phyloP scores from a whole-genome alignment of 345 rosid species.

The Conringia planisiliqua region DNA sequence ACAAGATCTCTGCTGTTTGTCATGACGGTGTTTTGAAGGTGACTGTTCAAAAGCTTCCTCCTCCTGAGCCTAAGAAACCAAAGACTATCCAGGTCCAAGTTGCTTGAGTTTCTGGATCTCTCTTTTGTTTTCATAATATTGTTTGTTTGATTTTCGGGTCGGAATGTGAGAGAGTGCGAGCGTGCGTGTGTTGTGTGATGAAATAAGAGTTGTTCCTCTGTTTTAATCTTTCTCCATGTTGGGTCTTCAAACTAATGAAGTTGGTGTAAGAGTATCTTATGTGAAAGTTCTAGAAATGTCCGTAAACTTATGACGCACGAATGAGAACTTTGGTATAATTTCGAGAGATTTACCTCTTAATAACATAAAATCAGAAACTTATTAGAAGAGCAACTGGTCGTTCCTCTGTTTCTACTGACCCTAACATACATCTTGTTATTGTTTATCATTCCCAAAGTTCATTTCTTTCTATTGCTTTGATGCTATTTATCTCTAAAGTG shows the following conservation, averaged over 20 bases:
- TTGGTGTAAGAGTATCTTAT: too few species aligned
- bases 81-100: slow-evolving; percentile 67
- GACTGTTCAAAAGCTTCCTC: slow-evolving; percentile 68
- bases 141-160: not conserved
- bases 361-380: too few species aligned
- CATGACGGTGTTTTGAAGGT: slow-evolving; percentile 76
- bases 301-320: too few species aligned
- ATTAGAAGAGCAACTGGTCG: too few species aligned
- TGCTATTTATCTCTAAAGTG: too few species aligned
- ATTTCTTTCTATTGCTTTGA: too few species aligned
- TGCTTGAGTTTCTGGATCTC: slow-evolving; percentile 37
- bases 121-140: not conserved
- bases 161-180: not conserved
- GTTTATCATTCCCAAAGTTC: too few species aligned
- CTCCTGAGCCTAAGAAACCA: slow-evolving; percentile 78
- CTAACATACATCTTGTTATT: too few species aligned
- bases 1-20: slow-evolving; percentile 56
- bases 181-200: not conserved
- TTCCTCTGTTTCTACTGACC: too few species aligned
- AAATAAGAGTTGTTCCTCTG: not conserved
- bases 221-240: not conserved
- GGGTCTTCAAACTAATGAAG: not conserved
- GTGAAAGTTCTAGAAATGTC: too few species aligned
- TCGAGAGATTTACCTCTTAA: too few species aligned
- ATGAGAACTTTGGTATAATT: too few species aligned